These are phyloP conservation scores for Pestalotiopsis sp. DNA, from an alignment of 2,329 filamentous ascomycete species.

Conservation along the genomic window DNA sequence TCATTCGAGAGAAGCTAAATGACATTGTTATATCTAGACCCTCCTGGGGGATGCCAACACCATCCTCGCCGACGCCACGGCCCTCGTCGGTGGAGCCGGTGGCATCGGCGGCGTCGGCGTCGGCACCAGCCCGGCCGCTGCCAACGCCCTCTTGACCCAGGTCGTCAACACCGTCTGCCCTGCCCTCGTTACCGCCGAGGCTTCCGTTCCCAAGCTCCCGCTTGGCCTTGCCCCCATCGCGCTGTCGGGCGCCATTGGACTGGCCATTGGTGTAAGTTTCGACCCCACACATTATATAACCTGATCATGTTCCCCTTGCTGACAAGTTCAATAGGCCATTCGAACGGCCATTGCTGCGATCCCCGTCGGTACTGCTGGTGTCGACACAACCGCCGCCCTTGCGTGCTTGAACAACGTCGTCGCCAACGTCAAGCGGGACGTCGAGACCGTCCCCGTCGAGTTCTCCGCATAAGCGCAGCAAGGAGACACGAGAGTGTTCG, in stretches of 20 bases:
- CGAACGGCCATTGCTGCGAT: background rate
- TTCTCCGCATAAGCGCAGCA: background rate
- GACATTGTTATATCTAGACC: background rate
- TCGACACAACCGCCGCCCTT: background rate
- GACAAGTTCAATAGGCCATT: background rate
- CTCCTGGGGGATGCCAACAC: background rate
- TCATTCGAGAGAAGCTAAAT: background rate
- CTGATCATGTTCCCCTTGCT: background rate
- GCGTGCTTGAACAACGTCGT: background rate
- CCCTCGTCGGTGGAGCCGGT: background rate
- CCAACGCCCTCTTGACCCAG: background rate
- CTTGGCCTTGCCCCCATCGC: background rate
- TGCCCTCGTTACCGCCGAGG: background rate
- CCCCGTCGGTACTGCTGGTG: background rate
- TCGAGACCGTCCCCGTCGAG: background rate
- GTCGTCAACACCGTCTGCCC: background rate
- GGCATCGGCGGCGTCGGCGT: background rate
- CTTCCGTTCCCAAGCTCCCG: background rate
- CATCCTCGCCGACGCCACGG: background rate
- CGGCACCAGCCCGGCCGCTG: background rate
- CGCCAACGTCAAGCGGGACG: background rate
- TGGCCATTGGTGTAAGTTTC: background rate
- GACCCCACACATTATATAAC: background rate
- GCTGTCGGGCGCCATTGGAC: background rate
- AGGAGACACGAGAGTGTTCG: background rate